Evolutionary conservation across 306 rosid genomes (phyloP).

Genomic region (Gleditsia sinensis): DNA sequence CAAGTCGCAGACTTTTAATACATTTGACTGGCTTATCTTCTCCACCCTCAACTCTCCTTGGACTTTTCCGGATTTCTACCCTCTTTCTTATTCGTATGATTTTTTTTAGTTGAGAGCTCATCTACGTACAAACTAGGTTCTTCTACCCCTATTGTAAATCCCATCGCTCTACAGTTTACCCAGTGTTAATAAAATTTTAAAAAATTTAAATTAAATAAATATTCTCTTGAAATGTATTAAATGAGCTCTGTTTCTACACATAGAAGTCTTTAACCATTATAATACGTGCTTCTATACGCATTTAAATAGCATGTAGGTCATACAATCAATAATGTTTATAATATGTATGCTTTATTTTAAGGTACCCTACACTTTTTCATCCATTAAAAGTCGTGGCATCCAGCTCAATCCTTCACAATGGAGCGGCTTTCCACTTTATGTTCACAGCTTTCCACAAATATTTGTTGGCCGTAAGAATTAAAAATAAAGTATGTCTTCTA

Average conservation of each 20-base stretch:
- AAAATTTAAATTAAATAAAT: background rate
- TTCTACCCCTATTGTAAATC: background rate
- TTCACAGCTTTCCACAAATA: slow-evolving; percentile 47
- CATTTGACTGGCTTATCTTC: slow-evolving; percentile 47
- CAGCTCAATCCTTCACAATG: slow-evolving; percentile 48
- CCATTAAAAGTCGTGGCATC: slow-evolving; percentile 47
- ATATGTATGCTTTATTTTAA: background rate
- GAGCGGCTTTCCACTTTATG: slow-evolving; percentile 42
- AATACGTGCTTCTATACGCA: background rate
- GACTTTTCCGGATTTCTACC: slow-evolving; percentile 2
- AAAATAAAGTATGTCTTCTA: slow-evolving; percentile 22
- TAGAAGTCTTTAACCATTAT: background rate
- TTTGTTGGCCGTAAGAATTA: slow-evolving; percentile 38
- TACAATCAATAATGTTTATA: background rate
- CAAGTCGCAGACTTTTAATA: slow-evolving; percentile 14
- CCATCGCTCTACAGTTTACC: background rate
- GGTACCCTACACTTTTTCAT: slow-evolving; percentile 48
- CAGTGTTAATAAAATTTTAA: background rate
- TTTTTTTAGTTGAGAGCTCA: no score
- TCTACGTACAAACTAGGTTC: background rate
- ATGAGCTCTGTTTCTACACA: background rate
- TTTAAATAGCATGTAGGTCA: background rate
- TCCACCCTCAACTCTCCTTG: slow-evolving; percentile 13
- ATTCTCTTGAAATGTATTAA: background rate
- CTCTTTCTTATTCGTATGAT: background rate